Percentiles rank a stretch among this genome's conserved stretches.
Evolutionary conservation across 176 grass and related monocot genomes (phyloP).

Genomic region (bread wheat (Triticum aestivum)): DNA sequence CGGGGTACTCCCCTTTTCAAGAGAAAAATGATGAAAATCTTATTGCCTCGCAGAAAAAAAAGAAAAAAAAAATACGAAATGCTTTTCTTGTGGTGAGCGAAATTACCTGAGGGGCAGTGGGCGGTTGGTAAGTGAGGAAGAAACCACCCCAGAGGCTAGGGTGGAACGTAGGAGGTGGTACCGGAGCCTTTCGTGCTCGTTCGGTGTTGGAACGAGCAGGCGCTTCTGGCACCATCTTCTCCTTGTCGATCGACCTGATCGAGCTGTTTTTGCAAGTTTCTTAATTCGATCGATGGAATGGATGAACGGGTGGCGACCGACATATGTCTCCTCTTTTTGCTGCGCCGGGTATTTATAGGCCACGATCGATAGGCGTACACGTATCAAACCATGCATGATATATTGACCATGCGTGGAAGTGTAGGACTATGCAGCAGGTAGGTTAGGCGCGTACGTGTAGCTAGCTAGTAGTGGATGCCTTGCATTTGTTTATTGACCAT

Average conservation of each 20-base stretch:
- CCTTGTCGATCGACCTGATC: background rate
- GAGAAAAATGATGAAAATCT: no score
- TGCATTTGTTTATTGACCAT: background rate
- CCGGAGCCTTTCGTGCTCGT: background rate
- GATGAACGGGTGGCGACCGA: background rate
- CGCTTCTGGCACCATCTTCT: background rate
- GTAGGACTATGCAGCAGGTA: background rate
- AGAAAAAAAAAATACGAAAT: no score
- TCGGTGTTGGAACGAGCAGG: background rate
- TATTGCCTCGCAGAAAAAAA: no score
- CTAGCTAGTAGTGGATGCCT: background rate
- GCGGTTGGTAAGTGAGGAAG: conserved; percentile 23
- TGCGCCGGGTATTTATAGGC: background rate
- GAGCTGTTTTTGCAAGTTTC: background rate
- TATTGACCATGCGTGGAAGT: background rate
- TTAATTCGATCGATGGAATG: background rate
- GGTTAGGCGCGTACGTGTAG: background rate
- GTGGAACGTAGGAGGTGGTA: conserved; percentile 11
- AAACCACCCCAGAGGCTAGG: conserved; percentile 41
- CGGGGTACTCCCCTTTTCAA: no score
- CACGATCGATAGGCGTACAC: background rate
- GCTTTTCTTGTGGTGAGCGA: no score
- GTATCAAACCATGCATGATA: background rate
- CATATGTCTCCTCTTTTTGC: background rate
- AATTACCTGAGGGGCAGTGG: conserved; percentile 24